Evolutionary conservation across 495 filamentous ascomycete genomes (phyloP), one percentile per base, ranked within the genome.

Genomic region (Penicillium coffeae): DNA sequence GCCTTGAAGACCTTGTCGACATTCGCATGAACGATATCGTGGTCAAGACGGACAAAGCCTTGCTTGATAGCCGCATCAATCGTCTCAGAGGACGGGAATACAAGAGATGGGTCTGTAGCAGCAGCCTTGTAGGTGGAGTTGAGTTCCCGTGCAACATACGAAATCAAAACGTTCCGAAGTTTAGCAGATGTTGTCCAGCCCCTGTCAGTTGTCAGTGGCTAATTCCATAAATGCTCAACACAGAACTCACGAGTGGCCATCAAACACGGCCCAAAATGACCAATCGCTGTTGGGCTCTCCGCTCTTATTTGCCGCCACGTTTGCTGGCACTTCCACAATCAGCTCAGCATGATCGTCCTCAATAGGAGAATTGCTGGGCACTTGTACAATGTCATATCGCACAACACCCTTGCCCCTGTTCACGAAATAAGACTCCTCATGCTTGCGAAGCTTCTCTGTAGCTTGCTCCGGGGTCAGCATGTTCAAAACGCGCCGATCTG

Each of bases 201-300:
- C 21, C 89, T 91, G 53, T n/a, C 38, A 34, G 13, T 51, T 25
- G 18, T 37, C 18, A 16, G 5, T 36, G 0, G 3, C 36, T 19
- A n/a, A 8, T 42, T 35, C 18, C 25, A 27, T 33, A 22, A 19
- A 27, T 21, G 0, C 19, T 37, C 32, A n/a, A 3, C 4, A 32
- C 4, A 21, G 2, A 15, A 78, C 79, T 64, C 69, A 91, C 89
- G 88, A 87, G 68, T 98, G 93, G 1, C 93, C 93, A 63, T 99
- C 93, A 69, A 95, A 99, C 10, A 99, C 90, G 33, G 89, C 92
- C 94, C 94, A 99, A 64, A 99, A 99, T 89, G 96, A 97, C 93
- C 93, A 99, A 62, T 99, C 93, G 49, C 79, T 89, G 37, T 71
- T 82, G n/a, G 72, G 43, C 4, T 71, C 65, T 25, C 77, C 78